Evolutionary conservation across 106 monocot genomes (phyloP).

Genomic region (Gastrodia elata): DNA sequence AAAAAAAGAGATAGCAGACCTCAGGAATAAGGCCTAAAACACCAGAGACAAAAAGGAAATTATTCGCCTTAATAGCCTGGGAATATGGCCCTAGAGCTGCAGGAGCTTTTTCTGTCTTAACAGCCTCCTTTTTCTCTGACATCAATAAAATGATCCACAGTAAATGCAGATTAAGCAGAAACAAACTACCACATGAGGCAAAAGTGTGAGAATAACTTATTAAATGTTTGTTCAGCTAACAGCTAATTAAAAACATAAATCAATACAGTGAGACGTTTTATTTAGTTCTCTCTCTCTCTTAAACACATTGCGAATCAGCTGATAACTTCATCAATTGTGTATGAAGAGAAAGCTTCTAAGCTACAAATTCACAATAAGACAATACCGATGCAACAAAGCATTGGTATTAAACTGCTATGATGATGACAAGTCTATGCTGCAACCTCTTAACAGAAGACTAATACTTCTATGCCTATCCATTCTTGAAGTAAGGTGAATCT

Average conservation of each 20-base stretch:
- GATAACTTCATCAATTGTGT: background rate
- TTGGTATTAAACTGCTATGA: background rate
- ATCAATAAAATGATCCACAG: background rate
- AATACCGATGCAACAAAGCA: background rate
- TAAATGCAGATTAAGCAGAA: background rate
- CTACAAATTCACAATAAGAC: background rate
- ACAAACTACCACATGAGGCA: background rate
- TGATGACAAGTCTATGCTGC: background rate
- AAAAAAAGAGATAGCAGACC: slow-evolving; percentile 30
- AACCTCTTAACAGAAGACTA: background rate
- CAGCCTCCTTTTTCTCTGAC: slow-evolving; percentile 65
- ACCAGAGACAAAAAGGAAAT: slow-evolving; percentile 90
- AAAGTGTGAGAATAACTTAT: background rate
- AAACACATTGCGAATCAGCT: no score
- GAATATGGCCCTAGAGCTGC: slow-evolving; percentile 94
- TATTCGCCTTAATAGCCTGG: slow-evolving; percentile 90
- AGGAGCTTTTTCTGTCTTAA: slow-evolving; percentile 82
- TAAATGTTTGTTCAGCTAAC: background rate
- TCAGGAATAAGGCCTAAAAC: slow-evolving; percentile 86
- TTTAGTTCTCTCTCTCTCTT: no score
- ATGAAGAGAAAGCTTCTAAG: background rate
- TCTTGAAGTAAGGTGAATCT: background rate
- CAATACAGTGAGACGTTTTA: no score
- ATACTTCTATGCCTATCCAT: background rate
- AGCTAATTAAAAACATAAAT: background rate